These are phyloP conservation scores for Gossypium trilobum DNA, from an alignment of 441 rosid genomes.

Conservation along the genomic window DNA sequence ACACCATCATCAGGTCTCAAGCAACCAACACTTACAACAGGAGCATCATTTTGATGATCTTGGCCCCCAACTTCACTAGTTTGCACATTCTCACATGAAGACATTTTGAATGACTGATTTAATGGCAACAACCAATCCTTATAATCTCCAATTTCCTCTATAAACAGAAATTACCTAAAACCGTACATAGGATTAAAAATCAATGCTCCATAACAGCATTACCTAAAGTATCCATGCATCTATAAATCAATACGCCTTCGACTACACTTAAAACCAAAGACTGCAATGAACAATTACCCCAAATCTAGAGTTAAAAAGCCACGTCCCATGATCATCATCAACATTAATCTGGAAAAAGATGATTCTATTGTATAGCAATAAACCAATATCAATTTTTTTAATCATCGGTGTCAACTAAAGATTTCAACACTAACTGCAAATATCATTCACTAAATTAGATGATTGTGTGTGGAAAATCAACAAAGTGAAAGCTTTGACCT, in stretches of 20 bases:
- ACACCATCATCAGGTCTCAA: constrained; percentile 23
- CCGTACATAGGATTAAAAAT: neutral
- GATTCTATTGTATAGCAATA: neutral
- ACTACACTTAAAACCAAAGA: neutral
- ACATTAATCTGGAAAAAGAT: neutral
- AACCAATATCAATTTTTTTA: neutral
- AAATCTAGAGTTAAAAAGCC: neutral
- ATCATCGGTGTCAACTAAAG: neutral
- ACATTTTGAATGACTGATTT: constrained; percentile 13
- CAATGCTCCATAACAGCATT: neutral
- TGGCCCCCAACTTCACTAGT: constrained; percentile 16
- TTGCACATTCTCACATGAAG: constrained; percentile 15
- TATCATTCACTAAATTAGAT: constrained; percentile 1
- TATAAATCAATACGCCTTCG: neutral
- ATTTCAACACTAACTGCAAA: neutral
- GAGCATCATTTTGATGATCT: constrained; percentile 15
- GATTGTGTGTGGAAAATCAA: neutral
- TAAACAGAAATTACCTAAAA: neutral
- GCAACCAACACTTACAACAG: constrained; percentile 7
- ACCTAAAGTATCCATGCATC: neutral
- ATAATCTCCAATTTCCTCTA: neutral
- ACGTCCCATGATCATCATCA: neutral
- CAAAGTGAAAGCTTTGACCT: neutral
- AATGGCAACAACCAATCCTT: neutral
- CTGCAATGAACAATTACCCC: neutral